Percentiles rank a stretch among this genome's conserved stretches.
phyloP scores from a whole-genome alignment of 352 stramenopile species.

The Globisporangium nodosum region DNA sequence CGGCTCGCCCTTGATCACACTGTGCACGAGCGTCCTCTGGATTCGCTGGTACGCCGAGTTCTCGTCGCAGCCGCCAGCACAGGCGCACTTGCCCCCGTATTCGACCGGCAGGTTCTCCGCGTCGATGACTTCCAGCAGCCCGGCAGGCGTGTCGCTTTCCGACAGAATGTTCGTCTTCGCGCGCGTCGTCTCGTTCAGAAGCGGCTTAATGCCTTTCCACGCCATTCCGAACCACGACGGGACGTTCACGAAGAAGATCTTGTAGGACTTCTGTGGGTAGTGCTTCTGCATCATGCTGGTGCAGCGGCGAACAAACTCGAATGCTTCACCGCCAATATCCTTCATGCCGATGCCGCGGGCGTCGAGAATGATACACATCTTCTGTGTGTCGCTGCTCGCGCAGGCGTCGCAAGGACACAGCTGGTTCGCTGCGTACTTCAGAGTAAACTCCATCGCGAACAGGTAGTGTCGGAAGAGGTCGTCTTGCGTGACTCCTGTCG shows the following conservation, averaged over 20 bases:
- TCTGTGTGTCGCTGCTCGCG: conserved; percentile 57
- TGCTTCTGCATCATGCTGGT: conserved; percentile 83
- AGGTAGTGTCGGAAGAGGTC: conserved; percentile 80
- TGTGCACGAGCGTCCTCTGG: conserved; percentile 46
- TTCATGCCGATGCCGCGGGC: conserved; percentile 66
- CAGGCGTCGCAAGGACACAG: conserved; percentile 54
- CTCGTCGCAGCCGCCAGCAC: conserved; percentile 53
- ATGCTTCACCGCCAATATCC: conserved; percentile 67
- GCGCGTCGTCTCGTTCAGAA: conserved; percentile 84
- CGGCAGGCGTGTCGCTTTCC: conserved; percentile 45
- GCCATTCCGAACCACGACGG: conserved; percentile 89
- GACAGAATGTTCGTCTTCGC: conserved; percentile 86
- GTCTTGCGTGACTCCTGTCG: conserved; percentile 43
- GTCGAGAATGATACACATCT: conserved; percentile 75
- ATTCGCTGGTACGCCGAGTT: conserved; percentile 64
- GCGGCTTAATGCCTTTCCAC: conserved; percentile 86
- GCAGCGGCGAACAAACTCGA: conserved; percentile 80
- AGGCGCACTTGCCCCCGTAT: conserved; percentile 65
- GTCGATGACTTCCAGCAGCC: conserved; percentile 56
- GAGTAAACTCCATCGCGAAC: conserved; percentile 79
- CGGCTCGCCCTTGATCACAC: conserved; percentile 40
- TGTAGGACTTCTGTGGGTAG: conserved; percentile 86
- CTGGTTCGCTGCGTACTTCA: conserved; percentile 66
- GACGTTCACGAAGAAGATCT: conserved; percentile 91
- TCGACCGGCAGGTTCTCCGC: conserved; percentile 59